Base-by-base conservation (phyloP, 1,284 basidiomycete genomes). In the Flammula alnicola region DNA sequence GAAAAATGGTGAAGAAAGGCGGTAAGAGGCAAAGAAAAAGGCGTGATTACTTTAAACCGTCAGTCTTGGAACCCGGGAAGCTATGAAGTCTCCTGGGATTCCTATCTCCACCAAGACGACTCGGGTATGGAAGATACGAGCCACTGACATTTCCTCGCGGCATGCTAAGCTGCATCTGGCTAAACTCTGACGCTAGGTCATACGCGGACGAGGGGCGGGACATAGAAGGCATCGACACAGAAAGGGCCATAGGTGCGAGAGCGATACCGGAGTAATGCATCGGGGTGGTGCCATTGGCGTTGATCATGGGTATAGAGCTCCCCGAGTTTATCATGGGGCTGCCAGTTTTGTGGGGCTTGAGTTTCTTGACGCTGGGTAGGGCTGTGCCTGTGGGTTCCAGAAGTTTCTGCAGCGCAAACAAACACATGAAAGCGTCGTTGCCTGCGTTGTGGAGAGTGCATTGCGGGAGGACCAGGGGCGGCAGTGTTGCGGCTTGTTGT, bases 341-440 rank as follows among this genome's bases (percentile, higher is more conserved):
- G 51, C 31, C 36, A 43, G 11, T 14, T 16, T 12, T 5, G n/a
- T 17, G 23, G 17, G 36, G 29, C 7, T 27, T 45, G 26, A 30
- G 12, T 41, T 65, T 69, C 61, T 66, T 69, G 39, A 65, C 41
- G 9, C 55, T 62, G 1, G 75, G 73, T 1, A 61, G 57, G n/a
- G 58, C 53, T 10, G 70, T 72, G 16, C 59, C 57, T 6, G 56
- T 56, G 0, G 80, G 80, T 47, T 84, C 81, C 10, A 88, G 64
- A 37, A 90, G 74, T 54, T 79, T 70, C 59, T 90, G 88, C 32
- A 89, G 69, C 5, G 76, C 79, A 30, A 85, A 79, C 22, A 91
- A 74, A 38, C 68, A 67, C 70, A 85, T 72, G 59, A 86, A 81
- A 2, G 88, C 84, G 53, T 87, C 83, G 63, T 91, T 91, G 10